Evolutionary conservation across 176 grass and related monocot genomes (phyloP), one percentile per base, ranked within the genome.

Genomic region (Tuctoria greenei): DNA sequence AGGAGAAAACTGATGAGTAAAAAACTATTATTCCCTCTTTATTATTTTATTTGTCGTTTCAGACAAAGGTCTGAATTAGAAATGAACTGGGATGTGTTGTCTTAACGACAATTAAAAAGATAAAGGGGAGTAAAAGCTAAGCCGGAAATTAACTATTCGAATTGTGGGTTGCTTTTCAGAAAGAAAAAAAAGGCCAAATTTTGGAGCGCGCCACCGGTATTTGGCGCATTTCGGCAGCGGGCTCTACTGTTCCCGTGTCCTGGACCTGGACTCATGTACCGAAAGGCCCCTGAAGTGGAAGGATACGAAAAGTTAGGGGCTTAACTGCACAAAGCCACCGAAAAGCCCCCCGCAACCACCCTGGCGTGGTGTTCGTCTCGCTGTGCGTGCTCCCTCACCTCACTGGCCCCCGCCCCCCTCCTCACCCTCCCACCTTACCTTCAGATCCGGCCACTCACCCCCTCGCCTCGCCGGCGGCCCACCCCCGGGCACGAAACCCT

Each of bases 261-360:
- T 15, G 3, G 44, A 23, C 10, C 4, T 56, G 21, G 28, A 34
- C 60, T 44, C 74, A 46, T 36, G 56, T 55, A 62, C 39, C 36
- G n/a, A 7, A 7, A 70, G 56, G 71, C 10, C 63, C 14, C 42
- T 0, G 8, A 15, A 0, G 40, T 60, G 66, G 2, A 82, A 58
- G 4, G 41, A 52, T 77, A 66, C 73, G 9, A 78, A 61, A 72
- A 14, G 8, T 8, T 24, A 87, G 85, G 85, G 79, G 41, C 13
- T 2, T 39, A 3, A 42, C 0, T 23, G 73, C 73, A 82, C 13
- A 78, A 87, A 66, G 1, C 73, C 67, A 82, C 85, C 73, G 41
- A 72, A 87, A 82, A 79, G 66, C 72, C 79, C 79, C 31, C 31
- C 31, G n/a, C n/a, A 87, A 87, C 79, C 60, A 82, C 73, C 85